These are phyloP conservation scores for Xylaria palmicola DNA, from an alignment of 495 filamentous ascomycete genomes.

Conservation along the genomic window DNA sequence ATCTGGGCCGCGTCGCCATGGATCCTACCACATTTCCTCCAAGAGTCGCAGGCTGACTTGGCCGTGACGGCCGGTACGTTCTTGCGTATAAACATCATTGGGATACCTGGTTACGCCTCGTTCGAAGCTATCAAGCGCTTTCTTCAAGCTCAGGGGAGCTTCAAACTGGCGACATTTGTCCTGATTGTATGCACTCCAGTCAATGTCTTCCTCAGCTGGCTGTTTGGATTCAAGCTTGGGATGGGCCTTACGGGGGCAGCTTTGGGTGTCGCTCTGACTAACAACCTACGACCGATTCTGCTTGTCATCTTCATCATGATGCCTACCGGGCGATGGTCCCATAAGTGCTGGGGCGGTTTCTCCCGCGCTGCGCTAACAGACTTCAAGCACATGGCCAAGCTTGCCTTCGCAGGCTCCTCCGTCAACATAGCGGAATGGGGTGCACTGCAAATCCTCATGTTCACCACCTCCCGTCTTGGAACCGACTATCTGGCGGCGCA, in stretches of 20 bases:
- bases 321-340: slow-evolving; percentile 38
- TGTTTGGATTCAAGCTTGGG: slow-evolving; percentile 63
- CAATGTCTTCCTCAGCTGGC: slow-evolving; percentile 71
- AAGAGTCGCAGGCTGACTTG: slow-evolving; percentile 60
- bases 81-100: slow-evolving; percentile 63
- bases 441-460: slow-evolving; percentile 56
- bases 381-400: slow-evolving; percentile 56
- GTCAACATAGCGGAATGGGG: slow-evolving; percentile 60
- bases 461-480: slow-evolving; percentile 49
- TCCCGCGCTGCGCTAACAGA: slow-evolving; percentile 46
- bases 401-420: slow-evolving; percentile 54
- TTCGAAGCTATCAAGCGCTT: slow-evolving; percentile 75
- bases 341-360: slow-evolving; percentile 57
- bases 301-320: slow-evolving; percentile 47
- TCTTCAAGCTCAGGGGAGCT: slow-evolving; percentile 71
- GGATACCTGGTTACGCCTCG: slow-evolving; percentile 66
- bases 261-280: slow-evolving; percentile 52
- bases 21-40: slow-evolving; percentile 59
- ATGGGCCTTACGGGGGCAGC: slow-evolving; percentile 63
- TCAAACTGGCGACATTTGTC: slow-evolving; percentile 64
- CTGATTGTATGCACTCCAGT: slow-evolving; percentile 68
- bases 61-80: slow-evolving; percentile 64
- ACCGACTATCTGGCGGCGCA: slow-evolving; percentile 60
- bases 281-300: slow-evolving; percentile 51
- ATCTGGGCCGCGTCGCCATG: slow-evolving; percentile 63